These are phyloP conservation scores for Ceratocystis variospora DNA, from an alignment of 2,329 filamentous ascomycete genomes.

Conservation along the genomic window DNA sequence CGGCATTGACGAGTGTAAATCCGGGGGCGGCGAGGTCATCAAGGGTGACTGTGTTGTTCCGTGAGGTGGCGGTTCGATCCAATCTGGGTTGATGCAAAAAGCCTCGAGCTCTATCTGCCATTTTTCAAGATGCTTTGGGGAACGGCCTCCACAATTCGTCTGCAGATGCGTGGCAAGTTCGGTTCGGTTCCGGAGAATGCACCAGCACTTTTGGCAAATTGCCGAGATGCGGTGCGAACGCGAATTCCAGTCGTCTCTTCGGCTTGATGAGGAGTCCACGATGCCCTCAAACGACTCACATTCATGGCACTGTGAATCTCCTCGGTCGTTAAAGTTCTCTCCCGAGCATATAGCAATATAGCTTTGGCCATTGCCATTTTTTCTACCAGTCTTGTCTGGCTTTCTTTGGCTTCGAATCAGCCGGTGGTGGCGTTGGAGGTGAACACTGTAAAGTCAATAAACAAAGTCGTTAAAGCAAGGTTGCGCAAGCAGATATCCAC, in stretches of 20 bases:
- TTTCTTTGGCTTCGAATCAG: conserved; percentile 17
- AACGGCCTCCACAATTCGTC: conserved; percentile 14
- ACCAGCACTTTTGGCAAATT: conserved; percentile 19
- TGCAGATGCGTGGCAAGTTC: conserved; percentile 13
- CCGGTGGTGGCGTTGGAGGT: conserved; percentile 18
- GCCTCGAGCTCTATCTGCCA: conserved; percentile 17
- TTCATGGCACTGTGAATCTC: conserved; percentile 17
- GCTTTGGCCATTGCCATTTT: conserved; percentile 18
- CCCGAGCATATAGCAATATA: conserved; percentile 18
- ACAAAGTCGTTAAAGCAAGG: neutral
- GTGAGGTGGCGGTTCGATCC: conserved; percentile 11
- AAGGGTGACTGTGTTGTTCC: conserved; percentile 4
- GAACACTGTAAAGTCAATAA: conserved; percentile 10
- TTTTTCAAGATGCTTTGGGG: conserved; percentile 17
- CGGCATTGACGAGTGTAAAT: neutral
- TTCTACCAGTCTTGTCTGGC: conserved; percentile 16
- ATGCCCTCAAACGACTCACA: conserved; percentile 15
- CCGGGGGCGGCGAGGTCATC: conserved; percentile 7
- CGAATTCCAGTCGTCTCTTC: conserved; percentile 3
- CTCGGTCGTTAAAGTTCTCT: conserved; percentile 18
- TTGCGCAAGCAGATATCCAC: neutral
- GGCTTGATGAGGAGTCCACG: conserved; percentile 1
- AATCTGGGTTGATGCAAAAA: conserved; percentile 16
- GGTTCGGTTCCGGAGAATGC: conserved; percentile 11
- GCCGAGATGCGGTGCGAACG: conserved; percentile 16